Conservation (phyloP, 352 stramenopile species). For the Phytophthora quininea region DNA sequence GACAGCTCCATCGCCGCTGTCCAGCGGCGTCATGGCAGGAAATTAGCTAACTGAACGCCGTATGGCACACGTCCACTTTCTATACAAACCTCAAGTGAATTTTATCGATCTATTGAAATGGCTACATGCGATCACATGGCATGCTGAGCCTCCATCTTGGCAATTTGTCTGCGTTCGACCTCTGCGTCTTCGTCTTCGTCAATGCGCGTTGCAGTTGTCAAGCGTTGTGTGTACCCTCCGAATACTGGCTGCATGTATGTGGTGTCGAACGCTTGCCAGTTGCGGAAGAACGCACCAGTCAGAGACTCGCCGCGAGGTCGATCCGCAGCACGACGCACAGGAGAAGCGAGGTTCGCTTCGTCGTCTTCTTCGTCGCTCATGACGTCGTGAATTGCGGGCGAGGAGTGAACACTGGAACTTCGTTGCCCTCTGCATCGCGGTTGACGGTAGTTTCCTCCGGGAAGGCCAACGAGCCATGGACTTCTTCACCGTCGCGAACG, state of each 20-base stretch:
- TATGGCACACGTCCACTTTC: slow-evolving; percentile 19
- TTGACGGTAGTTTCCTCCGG: slow-evolving; percentile 35
- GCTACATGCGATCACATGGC: slow-evolving; percentile 44
- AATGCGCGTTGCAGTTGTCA: slow-evolving; percentile 16
- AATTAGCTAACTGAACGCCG: slow-evolving; percentile 13
- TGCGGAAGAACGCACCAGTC: slow-evolving; percentile 71
- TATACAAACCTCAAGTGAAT: slow-evolving; percentile 7
- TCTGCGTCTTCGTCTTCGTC: slow-evolving; percentile 29
- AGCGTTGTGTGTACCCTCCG: slow-evolving; percentile 54
- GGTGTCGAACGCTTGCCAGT: slow-evolving; percentile 80
- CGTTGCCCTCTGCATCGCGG: slow-evolving; percentile 32
- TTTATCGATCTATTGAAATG: slow-evolving; percentile 7
- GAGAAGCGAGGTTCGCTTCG: slow-evolving; percentile 19
- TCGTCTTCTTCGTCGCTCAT: slow-evolving; percentile 58
- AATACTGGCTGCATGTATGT: slow-evolving; percentile 87
- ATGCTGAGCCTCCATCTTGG: slow-evolving; percentile 48
- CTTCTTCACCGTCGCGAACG: slow-evolving; percentile 44
- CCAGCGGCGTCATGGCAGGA: slow-evolving; percentile 19
- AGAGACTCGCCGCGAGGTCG: slow-evolving; percentile 49
- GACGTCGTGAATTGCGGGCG: slow-evolving; percentile 70
- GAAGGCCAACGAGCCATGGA: slow-evolving; percentile 35
- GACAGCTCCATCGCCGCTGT: slow-evolving; percentile 7
- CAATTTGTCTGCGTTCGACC: slow-evolving; percentile 29
- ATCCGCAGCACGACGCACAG: slow-evolving; percentile 20
- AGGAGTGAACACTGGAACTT: slow-evolving; percentile 59